These are phyloP conservation scores for Colletotrichum sp. DNA, from an alignment of 2,329 filamentous ascomycete species.

Conservation along the genomic window DNA sequence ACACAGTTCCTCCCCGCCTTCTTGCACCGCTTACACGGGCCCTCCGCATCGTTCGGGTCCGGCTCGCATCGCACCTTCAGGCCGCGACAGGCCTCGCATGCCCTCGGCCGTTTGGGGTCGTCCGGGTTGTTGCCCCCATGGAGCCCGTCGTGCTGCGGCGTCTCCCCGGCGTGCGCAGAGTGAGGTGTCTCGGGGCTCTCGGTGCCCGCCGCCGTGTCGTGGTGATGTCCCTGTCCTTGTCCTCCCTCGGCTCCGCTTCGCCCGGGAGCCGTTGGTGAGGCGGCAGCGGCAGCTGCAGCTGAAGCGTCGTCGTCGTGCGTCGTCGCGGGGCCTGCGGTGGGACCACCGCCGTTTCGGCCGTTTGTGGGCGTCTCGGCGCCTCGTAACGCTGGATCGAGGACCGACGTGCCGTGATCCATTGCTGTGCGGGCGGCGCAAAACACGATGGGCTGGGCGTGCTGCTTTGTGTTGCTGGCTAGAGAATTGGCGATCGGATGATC, in stretches of 20 bases:
- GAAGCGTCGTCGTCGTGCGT: background rate
- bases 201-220: background rate
- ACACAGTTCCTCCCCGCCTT: constrained; percentile 82
- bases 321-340: background rate
- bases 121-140: constrained; percentile 22
- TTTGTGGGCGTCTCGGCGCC: background rate
- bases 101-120: constrained; percentile 71
- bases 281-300: background rate
- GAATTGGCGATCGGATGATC: constrained; percentile 10
- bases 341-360: background rate
- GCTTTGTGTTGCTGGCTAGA: background rate
- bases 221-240: background rate
- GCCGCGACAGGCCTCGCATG: constrained; percentile 77
- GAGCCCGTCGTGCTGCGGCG: constrained; percentile 1
- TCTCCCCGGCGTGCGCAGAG: constrained; percentile 13
- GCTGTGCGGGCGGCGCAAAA: background rate
- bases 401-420: constrained; percentile 13
- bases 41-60: constrained; percentile 64
- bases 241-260: background rate
- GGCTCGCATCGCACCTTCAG: constrained; percentile 88
- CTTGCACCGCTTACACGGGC: constrained; percentile 75
- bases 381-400: constrained; percentile 20
- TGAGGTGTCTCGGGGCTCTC: constrained; percentile 10
- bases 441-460: background rate
- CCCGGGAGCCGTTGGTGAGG: background rate